Percentiles rank a stretch among this genome's conserved stretches.
phyloP scores from a whole-genome alignment of 2,329 filamentous ascomycete species.

The Ascocoryne sarcoides region DNA sequence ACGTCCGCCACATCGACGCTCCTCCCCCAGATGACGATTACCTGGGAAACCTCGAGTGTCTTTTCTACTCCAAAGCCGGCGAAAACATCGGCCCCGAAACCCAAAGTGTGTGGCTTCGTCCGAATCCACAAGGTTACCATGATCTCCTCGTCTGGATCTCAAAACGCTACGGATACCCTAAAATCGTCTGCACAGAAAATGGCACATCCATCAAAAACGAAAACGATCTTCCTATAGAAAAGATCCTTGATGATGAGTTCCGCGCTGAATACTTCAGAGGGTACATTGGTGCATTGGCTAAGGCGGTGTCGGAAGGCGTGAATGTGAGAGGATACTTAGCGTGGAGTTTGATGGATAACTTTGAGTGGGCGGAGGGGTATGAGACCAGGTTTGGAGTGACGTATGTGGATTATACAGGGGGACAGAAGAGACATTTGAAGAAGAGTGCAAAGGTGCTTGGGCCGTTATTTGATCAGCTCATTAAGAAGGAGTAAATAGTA shows the following conservation, averaged over 20 bases:
- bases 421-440: slow-evolving; percentile 74
- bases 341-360: slow-evolving; percentile 72
- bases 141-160: slow-evolving; percentile 70
- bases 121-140: slow-evolving; percentile 67
- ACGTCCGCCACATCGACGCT: slow-evolving; percentile 63
- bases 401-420: slow-evolving; percentile 72
- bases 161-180: slow-evolving; percentile 65
- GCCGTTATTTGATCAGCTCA: slow-evolving; percentile 61
- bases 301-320: slow-evolving; percentile 67
- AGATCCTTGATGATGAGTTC: slow-evolving; percentile 76
- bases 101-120: slow-evolving; percentile 72
- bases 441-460: slow-evolving; percentile 69
- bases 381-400: slow-evolving; percentile 79
- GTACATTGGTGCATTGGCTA: slow-evolving; percentile 69
- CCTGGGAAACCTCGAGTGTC: slow-evolving; percentile 65
- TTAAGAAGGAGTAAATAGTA: slow-evolving; percentile 44
- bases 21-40: slow-evolving; percentile 57
- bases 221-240: slow-evolving; percentile 60
- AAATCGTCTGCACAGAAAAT: slow-evolving; percentile 84
- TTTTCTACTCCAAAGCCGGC: slow-evolving; percentile 62
- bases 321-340: slow-evolving; percentile 74
- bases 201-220: slow-evolving; percentile 78
- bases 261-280: slow-evolving; percentile 68
- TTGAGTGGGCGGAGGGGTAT: slow-evolving; percentile 65
- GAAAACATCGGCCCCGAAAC: slow-evolving; percentile 73